Evolutionary conservation across 2,329 filamentous ascomycete genomes (phyloP).

Genomic region (Akanthomyces muscarius): DNA sequence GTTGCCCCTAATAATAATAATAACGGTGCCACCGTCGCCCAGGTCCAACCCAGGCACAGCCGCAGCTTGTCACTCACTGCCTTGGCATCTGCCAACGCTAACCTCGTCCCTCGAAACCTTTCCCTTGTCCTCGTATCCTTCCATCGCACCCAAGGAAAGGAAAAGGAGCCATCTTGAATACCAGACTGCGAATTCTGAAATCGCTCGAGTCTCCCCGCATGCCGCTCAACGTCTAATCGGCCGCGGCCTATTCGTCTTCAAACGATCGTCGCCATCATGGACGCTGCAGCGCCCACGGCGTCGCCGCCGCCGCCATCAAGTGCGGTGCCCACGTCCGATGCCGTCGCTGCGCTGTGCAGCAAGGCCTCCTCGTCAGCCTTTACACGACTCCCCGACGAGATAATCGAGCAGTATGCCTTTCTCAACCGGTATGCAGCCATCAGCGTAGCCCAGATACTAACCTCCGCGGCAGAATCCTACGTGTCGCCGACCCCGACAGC

Average conservation of each 20-base stretch:
- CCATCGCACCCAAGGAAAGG: not conserved
- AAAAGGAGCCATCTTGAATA: not conserved
- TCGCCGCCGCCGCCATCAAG: not conserved
- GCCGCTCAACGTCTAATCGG: slow-evolving; percentile 8
- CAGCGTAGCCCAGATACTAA: slow-evolving; percentile 20
- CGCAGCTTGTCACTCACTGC: slow-evolving; percentile 1
- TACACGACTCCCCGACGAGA: slow-evolving; percentile 60
- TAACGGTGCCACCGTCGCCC: not conserved
- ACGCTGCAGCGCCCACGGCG: not conserved
- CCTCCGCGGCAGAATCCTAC: slow-evolving; percentile 51
- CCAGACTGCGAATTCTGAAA: not conserved
- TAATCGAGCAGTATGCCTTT: slow-evolving; percentile 60
- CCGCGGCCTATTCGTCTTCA: slow-evolving; percentile 6
- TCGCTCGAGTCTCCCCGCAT: not conserved
- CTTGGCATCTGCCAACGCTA: not conserved
- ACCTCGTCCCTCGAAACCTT: not conserved
- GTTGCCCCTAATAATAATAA: not conserved
- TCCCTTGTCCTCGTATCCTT: not conserved
- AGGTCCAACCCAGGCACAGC: slow-evolving; percentile 5
- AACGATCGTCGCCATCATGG: slow-evolving; percentile 4
- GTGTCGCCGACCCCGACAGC: slow-evolving; percentile 54
- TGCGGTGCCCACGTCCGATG: not conserved
- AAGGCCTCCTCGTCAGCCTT: slow-evolving; percentile 39
- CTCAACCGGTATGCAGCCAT: not conserved
- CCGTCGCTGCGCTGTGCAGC: not conserved